A percentile compares a stretch with the other conserved stretches of the same genome.
These are phyloP conservation scores for Pythium grandisporangium DNA, from an alignment of 352 stramenopile genomes.

Conservation along the genomic window DNA sequence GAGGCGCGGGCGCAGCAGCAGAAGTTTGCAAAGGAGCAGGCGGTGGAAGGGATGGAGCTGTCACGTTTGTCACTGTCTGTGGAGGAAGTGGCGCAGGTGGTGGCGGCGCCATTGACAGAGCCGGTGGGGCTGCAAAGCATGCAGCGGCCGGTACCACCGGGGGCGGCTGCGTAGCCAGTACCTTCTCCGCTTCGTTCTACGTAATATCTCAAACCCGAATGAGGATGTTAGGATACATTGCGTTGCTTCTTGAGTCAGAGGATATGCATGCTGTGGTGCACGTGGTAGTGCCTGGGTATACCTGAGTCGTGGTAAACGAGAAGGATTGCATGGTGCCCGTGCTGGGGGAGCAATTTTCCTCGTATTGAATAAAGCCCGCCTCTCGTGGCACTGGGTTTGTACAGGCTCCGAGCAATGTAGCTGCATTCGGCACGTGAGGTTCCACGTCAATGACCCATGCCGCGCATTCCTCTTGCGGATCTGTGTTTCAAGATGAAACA, in stretches of 20 bases:
- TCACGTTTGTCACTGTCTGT: neutral
- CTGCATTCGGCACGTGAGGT: slow-evolving; percentile 18
- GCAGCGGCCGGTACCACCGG: neutral
- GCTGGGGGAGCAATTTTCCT: slow-evolving; percentile 21
- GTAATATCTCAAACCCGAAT: no score
- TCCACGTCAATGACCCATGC: slow-evolving; percentile 51
- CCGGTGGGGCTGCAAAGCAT: slow-evolving; percentile 3
- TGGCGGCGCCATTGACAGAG: slow-evolving; percentile 2
- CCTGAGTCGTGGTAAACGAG: slow-evolving; percentile 54
- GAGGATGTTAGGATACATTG: no score
- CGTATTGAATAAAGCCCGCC: slow-evolving; percentile 47
- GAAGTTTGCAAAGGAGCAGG: slow-evolving; percentile 1
- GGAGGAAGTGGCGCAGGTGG: slow-evolving; percentile 1
- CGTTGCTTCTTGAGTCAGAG: no score
- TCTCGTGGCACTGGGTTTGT: slow-evolving; percentile 52
- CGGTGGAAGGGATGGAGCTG: slow-evolving; percentile 1
- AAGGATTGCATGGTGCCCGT: slow-evolving; percentile 54
- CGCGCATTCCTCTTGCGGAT: slow-evolving; percentile 24
- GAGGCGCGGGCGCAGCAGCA: neutral
- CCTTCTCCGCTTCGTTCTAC: slow-evolving; percentile 14
- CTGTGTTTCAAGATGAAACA: slow-evolving; percentile 7
- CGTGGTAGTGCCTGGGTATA: neutral
- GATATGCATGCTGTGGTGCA: neutral
- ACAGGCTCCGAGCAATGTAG: slow-evolving; percentile 29
- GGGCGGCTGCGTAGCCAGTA: neutral